Evolutionary conservation across 805 yeast species (phyloP).

Genomic region (Ogataea pilisensis): DNA sequence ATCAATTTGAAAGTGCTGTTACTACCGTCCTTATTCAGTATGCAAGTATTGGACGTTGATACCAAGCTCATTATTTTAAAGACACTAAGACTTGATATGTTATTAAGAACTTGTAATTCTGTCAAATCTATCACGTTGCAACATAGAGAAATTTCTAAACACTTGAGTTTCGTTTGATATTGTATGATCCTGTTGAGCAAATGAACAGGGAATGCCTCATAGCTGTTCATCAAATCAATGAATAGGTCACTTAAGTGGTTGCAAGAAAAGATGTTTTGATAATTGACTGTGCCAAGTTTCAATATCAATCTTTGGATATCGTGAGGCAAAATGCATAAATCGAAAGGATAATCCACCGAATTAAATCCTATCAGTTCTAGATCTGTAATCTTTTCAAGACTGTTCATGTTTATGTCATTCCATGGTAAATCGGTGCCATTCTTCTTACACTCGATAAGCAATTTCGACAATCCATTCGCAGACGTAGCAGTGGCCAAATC

Average conservation of each 20-base stretch:
- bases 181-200: neutral
- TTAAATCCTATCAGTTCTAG: neutral
- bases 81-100: neutral
- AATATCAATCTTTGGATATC: neutral
- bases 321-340: neutral
- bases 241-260: neutral
- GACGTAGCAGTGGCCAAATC: neutral
- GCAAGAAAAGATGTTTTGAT: neutral
- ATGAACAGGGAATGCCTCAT: neutral
- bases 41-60: neutral
- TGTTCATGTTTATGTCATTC: neutral
- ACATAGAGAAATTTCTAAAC: neutral
- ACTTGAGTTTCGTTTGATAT: neutral
- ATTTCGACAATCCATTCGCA: neutral
- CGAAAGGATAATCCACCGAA: neutral
- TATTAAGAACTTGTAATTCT: neutral
- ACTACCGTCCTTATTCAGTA: neutral
- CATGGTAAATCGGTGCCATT: neutral
- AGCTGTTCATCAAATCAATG: neutral
- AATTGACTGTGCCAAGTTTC: neutral
- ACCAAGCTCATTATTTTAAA: neutral
- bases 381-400: neutral
- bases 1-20: neutral
- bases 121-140: neutral
- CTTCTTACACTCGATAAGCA: constrained; percentile 1